Evolutionary conservation across 192 early-diverging fungal genomes (phyloP), one percentile per base, ranked within the genome.

Genomic region (Polychytrium aggregatum): DNA sequence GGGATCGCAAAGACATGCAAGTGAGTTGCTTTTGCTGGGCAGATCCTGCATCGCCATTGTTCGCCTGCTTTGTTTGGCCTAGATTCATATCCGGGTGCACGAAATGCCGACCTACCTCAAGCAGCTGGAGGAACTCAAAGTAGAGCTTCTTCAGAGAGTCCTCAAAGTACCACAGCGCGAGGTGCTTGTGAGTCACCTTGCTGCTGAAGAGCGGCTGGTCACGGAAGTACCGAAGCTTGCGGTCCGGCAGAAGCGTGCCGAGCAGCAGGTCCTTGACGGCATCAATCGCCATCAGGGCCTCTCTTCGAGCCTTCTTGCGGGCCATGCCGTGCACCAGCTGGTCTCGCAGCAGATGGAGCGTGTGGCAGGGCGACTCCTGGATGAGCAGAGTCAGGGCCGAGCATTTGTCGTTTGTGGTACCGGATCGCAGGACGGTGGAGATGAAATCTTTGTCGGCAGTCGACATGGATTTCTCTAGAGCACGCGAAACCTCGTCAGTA

Each of bases 141-240:
- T 91, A 95, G 3, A 70, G 56, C 44, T 84, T 85, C 65, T 98
- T 98, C 38, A 98, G 61, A 47, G 72, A 70, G 70, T 96, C 91
- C 71, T 98, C 95, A 68, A 87, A 98, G 31, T 75, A 81, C 91
- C 92, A 98, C 43, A 86, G 42, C 16, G 95, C 72, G 59, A 92
- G 70, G 65, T 98, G 89, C 51, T 67, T 57, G 30, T 71, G 64
- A 4, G 73, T 76, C 5, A 84, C 76, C 7, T 74, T 57, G 10
- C 54, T 51, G 16, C 78, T 72, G 9, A 65, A 59, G 20, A 89
- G 53, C 30, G 84, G 87, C 63, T 86, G 86, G 63, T 98, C 95
- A n/a, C 78, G 65, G 64, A 98, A 98, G 63, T 90, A 93, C 53
- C 52, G 74, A 43, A 98, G 72, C 63, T 96, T 96, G 45, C 94